phyloP scores from a whole-genome alignment of 2,329 filamentous ascomycete genomes.

The Mycosphaerelloides madeirae region DNA sequence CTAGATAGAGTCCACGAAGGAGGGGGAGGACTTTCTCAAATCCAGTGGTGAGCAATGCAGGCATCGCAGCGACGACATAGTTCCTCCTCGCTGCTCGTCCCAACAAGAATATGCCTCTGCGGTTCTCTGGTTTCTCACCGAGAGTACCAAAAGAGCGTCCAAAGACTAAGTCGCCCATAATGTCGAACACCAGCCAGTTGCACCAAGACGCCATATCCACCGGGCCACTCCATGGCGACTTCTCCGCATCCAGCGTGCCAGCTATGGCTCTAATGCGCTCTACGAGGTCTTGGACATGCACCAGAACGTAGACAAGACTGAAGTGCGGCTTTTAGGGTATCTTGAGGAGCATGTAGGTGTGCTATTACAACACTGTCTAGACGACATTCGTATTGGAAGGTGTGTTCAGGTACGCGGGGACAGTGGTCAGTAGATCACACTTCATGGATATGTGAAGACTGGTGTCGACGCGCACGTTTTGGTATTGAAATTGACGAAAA shows the following conservation, averaged over 20 bases:
- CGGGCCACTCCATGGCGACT: constrained; percentile 19
- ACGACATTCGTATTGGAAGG: too few species aligned
- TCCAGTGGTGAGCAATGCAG: constrained; percentile 20
- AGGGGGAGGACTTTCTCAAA: constrained; percentile 22
- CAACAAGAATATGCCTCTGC: constrained; percentile 40
- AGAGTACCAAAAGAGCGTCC: constrained; percentile 31
- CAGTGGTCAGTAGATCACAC: too few species aligned
- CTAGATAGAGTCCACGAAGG: constrained; percentile 21
- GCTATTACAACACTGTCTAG: too few species aligned
- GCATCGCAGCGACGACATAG: constrained; percentile 36
- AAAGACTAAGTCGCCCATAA: constrained; percentile 48
- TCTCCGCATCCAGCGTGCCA: constrained; percentile 6
- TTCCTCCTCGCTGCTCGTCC: constrained; percentile 44
- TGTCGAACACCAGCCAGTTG: constrained; percentile 47
- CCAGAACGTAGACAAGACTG: too few species aligned
- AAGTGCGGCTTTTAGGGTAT: too few species aligned
- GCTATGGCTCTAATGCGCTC: constrained; percentile 10
- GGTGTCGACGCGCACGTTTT: too few species aligned
- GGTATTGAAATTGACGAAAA: too few species aligned
- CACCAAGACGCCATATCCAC: constrained; percentile 23
- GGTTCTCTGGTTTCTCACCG: constrained; percentile 22
- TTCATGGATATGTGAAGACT: too few species aligned
- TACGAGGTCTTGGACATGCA: constrained; percentile 19
- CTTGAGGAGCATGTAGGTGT: too few species aligned
- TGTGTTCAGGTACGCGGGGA: too few species aligned